These are phyloP conservation scores for Geranium rotundifolium DNA, from an alignment of 345 rosid genomes.

Conservation along the genomic window DNA sequence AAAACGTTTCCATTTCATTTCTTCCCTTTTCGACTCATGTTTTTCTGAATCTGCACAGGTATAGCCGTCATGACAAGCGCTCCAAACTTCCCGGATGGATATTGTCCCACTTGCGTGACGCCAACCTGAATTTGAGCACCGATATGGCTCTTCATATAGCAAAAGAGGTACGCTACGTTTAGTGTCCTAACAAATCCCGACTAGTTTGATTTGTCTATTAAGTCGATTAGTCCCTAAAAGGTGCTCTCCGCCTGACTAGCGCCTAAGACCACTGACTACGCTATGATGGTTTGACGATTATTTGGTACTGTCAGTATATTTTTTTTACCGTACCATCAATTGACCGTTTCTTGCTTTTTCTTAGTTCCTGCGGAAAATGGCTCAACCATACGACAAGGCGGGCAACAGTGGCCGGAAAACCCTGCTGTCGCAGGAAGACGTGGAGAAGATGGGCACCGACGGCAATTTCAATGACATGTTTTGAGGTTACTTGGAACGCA, in stretches of 20 bases:
- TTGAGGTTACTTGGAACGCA: too few relatives aligned
- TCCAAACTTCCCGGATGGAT: slow-evolving; percentile 98
- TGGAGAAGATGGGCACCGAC: slow-evolving; percentile 66
- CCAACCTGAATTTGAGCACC: slow-evolving; percentile 86
- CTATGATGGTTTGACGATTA: too few relatives aligned
- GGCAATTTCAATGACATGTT: slow-evolving; percentile 15
- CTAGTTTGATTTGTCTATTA: too few relatives aligned
- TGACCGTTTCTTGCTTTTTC: not conserved
- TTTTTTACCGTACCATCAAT: not conserved
- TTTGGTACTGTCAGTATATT: too few relatives aligned
- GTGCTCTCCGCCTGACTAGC: too few relatives aligned
- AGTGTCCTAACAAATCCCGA: too few relatives aligned
- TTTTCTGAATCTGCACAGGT: slow-evolving; percentile 43
- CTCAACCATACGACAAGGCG: slow-evolving; percentile 81
- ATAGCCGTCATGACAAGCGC: slow-evolving; percentile 94
- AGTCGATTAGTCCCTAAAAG: too few relatives aligned
- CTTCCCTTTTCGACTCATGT: not conserved
- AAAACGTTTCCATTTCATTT: too few relatives aligned
- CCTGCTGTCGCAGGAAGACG: slow-evolving; percentile 70
- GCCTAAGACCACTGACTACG: too few relatives aligned
- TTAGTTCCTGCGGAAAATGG: slow-evolving; percentile 94
- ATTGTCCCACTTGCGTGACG: slow-evolving; percentile 76
- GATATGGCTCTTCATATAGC: slow-evolving; percentile 94
- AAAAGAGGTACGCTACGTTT: slow-evolving; percentile 64
- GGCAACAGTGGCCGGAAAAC: slow-evolving; percentile 57